Evolutionary conservation across 805 yeast species (phyloP).

Genomic region (Cyberlindnera sargentensis): DNA sequence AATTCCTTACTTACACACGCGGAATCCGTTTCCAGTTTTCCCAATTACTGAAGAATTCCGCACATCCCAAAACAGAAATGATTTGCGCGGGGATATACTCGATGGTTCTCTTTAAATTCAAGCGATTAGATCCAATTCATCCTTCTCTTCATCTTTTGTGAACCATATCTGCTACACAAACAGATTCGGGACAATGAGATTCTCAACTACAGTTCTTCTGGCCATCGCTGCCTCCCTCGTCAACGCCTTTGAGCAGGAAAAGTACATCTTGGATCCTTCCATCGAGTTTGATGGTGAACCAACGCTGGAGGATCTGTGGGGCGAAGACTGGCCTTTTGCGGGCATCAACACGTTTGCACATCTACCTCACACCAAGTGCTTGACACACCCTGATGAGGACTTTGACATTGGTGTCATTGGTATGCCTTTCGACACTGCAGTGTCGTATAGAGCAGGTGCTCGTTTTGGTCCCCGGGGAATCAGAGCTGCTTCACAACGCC

Average conservation of each 20-base stretch:
- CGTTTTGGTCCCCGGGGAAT: constrained; percentile 46
- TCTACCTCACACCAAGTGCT: constrained; percentile 40
- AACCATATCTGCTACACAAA: too few species aligned
- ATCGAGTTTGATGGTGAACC: constrained; percentile 23
- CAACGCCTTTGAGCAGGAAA: constrained; percentile 8
- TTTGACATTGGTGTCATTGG: constrained; percentile 39
- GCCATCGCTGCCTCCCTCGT: constrained; percentile 10
- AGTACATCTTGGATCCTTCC: constrained; percentile 12
- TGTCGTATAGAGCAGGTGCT: constrained; percentile 45
- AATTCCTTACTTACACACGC: too few species aligned
- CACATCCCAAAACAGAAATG: background rate
- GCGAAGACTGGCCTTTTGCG: constrained; percentile 63
- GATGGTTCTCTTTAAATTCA: too few species aligned
- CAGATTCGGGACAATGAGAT: constrained; percentile 2
- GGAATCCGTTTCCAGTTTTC: background rate
- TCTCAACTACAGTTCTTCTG: constrained; percentile 3
- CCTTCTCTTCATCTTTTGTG: background rate
- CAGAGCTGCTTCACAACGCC: constrained; percentile 39
- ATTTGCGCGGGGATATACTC: background rate
- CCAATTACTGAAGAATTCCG: background rate
- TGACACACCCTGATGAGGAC: constrained; percentile 27
- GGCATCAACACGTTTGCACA: constrained; percentile 55
- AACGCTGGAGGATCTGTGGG: constrained; percentile 59
- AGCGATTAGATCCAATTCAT: too few species aligned
- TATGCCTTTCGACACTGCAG: constrained; percentile 51